Evolutionary conservation across 306 rosid genomes (phyloP), one percentile per base, ranked within the genome.

Genomic region (Gynostemma pentaphyllum): DNA sequence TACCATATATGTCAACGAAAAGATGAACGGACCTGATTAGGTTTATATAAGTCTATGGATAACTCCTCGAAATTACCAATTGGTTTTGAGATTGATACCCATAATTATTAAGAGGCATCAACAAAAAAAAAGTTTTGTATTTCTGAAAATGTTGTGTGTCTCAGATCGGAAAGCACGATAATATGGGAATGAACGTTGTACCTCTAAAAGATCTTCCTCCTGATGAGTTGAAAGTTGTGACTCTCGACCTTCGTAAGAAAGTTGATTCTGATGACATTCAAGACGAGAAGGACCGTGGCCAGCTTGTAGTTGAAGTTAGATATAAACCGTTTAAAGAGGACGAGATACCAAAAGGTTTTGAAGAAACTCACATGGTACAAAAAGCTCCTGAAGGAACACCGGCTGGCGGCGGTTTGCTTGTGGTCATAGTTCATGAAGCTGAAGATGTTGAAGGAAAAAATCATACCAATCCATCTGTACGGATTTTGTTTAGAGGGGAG

Each of bases 101-200:
- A n/a, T n/a, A n/a, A n/a, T n/a, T n/a, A n/a, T n/a, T n/a, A n/a
- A n/a, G n/a, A n/a, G n/a, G n/a, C n/a, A n/a, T n/a, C n/a, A n/a
- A n/a, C n/a, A n/a, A n/a, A n/a, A n/a, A n/a, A n/a, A 39, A 9
- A 45, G 51, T 4, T 11, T 45, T 16, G 23, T 27, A 2, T 15
- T 12, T 66, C 44, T 68, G 44, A 57, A 36, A 36, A 34, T 24
- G 68, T 28, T 5, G 30, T 12, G 48, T 62, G 73, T 70, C 15
- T n/a, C 72, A 89, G 97, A 85, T 92, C 70, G 99, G 99, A 18
- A 82, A 41, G 44, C 94, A 88, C 59, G 99, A 92, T 70, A 86
- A 67, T 71, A 72, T 92, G 56, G 99, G 99, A 55, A 79, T 78
- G 82, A 94, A 88, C 63, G 60, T 81, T 29, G 69, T 92, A 69